phyloP scores from a whole-genome alignment of 768 basidiomycete genomes.

The Polyporus arcularius region DNA sequence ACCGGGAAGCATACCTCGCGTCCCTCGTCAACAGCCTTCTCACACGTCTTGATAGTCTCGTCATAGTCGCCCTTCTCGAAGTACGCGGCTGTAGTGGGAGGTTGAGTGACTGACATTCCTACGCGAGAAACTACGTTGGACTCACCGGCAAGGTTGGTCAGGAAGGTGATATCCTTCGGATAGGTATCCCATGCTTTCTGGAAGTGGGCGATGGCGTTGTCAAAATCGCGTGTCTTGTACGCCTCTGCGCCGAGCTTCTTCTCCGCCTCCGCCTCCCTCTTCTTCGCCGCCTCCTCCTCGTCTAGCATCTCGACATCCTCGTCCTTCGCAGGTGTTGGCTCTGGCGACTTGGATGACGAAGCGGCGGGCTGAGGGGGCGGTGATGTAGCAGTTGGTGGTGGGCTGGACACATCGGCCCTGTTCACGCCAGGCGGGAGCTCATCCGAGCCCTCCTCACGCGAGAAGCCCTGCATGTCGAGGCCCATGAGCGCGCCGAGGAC shows the following conservation, averaged over 20 bases:
- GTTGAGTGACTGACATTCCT: not conserved
- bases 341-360: constrained; percentile 37
- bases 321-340: constrained; percentile 32
- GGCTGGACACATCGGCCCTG: constrained; percentile 27
- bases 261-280: constrained; percentile 75
- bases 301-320: constrained; percentile 69
- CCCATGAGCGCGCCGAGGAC: constrained; percentile 93
- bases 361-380: constrained; percentile 40
- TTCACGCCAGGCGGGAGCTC: constrained; percentile 67
- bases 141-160: constrained; percentile 86
- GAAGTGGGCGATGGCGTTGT: constrained; percentile 73
- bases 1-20: constrained; percentile 53
- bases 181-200: constrained; percentile 89
- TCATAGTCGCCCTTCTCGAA: constrained; percentile 94
- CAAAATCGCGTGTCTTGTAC: constrained; percentile 87
- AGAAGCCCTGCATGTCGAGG: constrained; percentile 86
- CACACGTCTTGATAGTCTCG: constrained; percentile 86
- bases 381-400: constrained; percentile 30
- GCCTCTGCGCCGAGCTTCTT: constrained; percentile 79
- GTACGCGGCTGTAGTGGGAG: constrained; percentile 65
- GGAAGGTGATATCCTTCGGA: constrained; percentile 91
- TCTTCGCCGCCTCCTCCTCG: constrained; percentile 60
- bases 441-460: constrained; percentile 81
- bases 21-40: constrained; percentile 97
- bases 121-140: not conserved